These are phyloP conservation scores for Solanum clarkiae DNA, from an alignment of 257 asterid genomes.

Conservation along the genomic window DNA sequence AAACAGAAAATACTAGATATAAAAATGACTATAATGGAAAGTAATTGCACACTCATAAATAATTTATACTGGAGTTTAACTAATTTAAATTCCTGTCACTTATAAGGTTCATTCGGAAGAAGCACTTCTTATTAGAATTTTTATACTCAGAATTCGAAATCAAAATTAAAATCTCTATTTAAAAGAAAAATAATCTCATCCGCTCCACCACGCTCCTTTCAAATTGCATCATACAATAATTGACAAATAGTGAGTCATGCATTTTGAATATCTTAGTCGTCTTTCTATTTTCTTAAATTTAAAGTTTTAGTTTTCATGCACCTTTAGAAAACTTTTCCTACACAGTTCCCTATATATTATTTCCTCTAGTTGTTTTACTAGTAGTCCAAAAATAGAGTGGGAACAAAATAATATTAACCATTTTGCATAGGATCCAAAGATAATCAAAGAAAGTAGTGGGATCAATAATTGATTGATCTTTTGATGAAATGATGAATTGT, in stretches of 20 bases:
- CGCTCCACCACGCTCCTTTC: not conserved
- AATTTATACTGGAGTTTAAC: no score
- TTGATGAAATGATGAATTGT: not conserved
- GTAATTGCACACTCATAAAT: no score
- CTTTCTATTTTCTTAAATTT: not conserved
- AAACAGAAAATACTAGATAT: no score
- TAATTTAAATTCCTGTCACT: no score
- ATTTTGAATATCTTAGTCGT: not conserved
- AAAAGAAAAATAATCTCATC: not conserved
- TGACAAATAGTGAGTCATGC: not conserved
- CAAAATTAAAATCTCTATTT: not conserved
- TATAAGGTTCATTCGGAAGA: not conserved
- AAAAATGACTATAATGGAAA: no score
- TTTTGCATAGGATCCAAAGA: conserved; percentile 49
- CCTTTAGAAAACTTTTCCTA: not conserved
- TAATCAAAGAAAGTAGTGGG: conserved; percentile 21
- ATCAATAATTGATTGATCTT: conserved; percentile 26
- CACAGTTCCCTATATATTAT: not conserved
- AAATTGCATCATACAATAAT: not conserved
- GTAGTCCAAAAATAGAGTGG: conserved; percentile 4
- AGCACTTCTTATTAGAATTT: accelerated
- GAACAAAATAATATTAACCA: not conserved
- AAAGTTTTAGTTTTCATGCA: not conserved
- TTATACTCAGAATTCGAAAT: not conserved
- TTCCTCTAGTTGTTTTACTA: not conserved